Base-by-base conservation (phyloP, 2,329 filamentous ascomycete genomes). In the Talaromyces sp. region DNA sequence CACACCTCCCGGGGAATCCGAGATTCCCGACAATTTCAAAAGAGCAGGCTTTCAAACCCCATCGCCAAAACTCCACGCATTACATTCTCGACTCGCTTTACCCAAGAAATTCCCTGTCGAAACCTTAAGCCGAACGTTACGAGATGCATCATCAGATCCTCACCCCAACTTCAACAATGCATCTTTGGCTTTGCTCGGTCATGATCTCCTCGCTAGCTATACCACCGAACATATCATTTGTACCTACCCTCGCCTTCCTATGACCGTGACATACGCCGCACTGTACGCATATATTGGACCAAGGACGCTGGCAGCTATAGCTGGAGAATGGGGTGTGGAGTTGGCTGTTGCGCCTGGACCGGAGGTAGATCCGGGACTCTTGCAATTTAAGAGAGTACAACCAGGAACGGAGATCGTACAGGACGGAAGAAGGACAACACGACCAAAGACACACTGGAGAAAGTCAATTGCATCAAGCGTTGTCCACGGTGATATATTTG, bases 251-350 rank as follows among this genome's bases (percentile, higher is more conserved):
- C 92, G 95, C 57, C 84, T 99, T 61, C 95, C 95, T 60, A 90
- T 95, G 84, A 79, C 84, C n/a, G 89, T 99, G 62, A 80, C 96
- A 59, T 96, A 92, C 78, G 87, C 92, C 60, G 89, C 92, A 35
- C 88, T 96, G 81, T 88, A 89, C 71, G 92, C 91, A 54, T 98
- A 92, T 74, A 84, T 88, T 54, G 95, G 95, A 4, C 84, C 86
- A 5, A 85, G 87, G 67, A 87, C 93, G 0, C 83, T 98, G 54
- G 81, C 88, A 58, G 82, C 87, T 21, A 84, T 98, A 67, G 86
- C 90, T 16, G 81, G 84, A 66, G 90, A 95, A 79, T 99, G 95
- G 95, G 95, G 95, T 78, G 87, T 98, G 16, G 93, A 98, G 75
- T 79, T 83, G 48, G 93, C 91, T n/a, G 91, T 90, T 11, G 88